These are phyloP conservation scores for Mycena epipterygia DNA, from an alignment of 768 basidiomycete species.

Conservation along the genomic window DNA sequence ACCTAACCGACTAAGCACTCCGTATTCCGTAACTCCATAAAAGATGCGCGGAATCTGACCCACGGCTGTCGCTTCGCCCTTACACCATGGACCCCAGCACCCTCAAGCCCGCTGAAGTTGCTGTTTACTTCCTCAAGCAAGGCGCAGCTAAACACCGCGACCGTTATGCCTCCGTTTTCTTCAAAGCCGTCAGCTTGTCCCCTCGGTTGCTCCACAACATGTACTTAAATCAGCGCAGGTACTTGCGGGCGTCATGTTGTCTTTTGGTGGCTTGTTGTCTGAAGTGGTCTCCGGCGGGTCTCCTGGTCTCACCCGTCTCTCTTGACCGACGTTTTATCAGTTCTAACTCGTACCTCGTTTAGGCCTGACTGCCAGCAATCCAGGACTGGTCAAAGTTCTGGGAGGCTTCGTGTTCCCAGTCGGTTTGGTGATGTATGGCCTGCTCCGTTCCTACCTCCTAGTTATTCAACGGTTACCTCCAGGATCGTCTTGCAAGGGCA, in stretches of 20 bases:
- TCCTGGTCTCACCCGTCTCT: constrained; percentile 56
- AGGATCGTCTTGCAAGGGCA: constrained; percentile 83
- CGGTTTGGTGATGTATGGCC: constrained; percentile 77
- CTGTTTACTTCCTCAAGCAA: constrained; percentile 66
- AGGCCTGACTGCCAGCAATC: too few species aligned
- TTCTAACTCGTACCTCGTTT: too few species aligned
- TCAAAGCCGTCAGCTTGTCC: constrained; percentile 72
- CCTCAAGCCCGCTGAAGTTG: constrained; percentile 71
- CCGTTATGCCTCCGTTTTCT: constrained; percentile 69
- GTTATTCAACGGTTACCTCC: not conserved
- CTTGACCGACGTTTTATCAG: too few species aligned
- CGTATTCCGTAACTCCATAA: not conserved
- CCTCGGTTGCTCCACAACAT: not conserved
- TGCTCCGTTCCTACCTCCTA: not conserved
- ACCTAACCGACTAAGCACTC: not conserved
- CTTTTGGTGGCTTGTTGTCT: constrained; percentile 78
- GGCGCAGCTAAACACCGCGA: constrained; percentile 76
- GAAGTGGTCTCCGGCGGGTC: constrained; percentile 75
- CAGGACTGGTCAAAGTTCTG: constrained; percentile 76
- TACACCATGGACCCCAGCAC: constrained; percentile 52
- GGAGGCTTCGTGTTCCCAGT: constrained; percentile 82
- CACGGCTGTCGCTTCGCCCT: constrained; percentile 13
- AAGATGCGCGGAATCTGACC: too few species aligned
- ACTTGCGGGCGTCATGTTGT: constrained; percentile 79
- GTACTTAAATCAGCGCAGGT: constrained; percentile 54